Base-by-base conservation (phyloP, 768 basidiomycete genomes). In the Podaxis sp. region DNA sequence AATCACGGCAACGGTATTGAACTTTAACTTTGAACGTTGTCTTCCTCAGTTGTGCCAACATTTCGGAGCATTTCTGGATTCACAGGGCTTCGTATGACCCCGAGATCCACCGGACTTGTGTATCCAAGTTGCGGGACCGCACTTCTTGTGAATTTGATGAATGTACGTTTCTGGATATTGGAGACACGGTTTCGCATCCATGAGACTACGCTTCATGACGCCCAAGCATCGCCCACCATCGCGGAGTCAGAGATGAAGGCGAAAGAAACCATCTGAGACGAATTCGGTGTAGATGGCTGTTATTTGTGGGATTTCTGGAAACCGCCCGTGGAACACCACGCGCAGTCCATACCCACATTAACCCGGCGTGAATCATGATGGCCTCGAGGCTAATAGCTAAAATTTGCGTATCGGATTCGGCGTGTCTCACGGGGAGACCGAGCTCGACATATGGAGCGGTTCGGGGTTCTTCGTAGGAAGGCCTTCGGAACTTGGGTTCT, bases 321-420 rank as follows among this genome's bases (percentile, higher is more conserved):
- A 57, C 15, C 25, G 4, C 24, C 25, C 22, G 24, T 24, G 55
- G 24, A 25, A 46, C 17, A 41, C 24, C 38, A 57, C 15, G 55
- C 22, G 25, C 8, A 57, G 41, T 9, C 41, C 40, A 57, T 55
- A 22, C 33, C 37, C 36, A 53, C n/a, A 29, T 50, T 25, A 37
- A 55, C 38, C 17, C 54, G 36, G 29, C 41, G 17, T 19, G 22
- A 27, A 49, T 25, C 43, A 13, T 36, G n/a, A 46, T 43, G 25
- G 51, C 59, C 59, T 60, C 25, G 59, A 60, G 59, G 59, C 50
- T 19, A 27, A 60, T 53, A n/a, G 51, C 33, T 51, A 59, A 57
- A 33, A 46, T 8, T 46, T 46, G 43, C 19, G 43, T 46, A 17
- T 51, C 50, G 50, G 50, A 24, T 25, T 13, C 50, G n/a, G 43